phyloP scores from a whole-genome alignment of 2,329 filamentous ascomycete species.

The Cryphonectria japonica region DNA sequence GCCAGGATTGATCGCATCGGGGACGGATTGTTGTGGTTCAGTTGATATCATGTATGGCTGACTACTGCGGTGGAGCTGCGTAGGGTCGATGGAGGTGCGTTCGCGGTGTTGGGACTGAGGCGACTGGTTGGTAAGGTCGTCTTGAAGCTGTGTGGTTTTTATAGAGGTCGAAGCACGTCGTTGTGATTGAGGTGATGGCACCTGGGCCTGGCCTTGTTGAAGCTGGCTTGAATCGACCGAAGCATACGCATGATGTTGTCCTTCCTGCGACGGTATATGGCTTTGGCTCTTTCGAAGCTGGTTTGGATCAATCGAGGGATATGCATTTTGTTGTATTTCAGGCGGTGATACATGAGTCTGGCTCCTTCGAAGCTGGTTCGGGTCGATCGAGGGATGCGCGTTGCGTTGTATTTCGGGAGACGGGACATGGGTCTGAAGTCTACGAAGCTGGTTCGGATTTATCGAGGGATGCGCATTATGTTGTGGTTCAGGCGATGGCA shows the following conservation, averaged over 20 bases:
- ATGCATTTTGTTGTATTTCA: neutral
- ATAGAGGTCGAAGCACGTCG: neutral
- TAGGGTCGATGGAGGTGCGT: slow-evolving; percentile 4
- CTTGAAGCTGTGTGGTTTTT: slow-evolving; percentile 12
- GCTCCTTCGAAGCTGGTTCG: neutral
- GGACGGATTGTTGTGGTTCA: neutral
- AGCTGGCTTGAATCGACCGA: neutral
- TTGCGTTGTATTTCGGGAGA: neutral
- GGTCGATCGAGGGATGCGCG: neutral
- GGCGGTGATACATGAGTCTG: neutral
- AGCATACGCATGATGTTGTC: neutral
- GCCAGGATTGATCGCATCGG: slow-evolving; percentile 15
- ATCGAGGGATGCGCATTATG: neutral
- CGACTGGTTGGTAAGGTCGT: neutral
- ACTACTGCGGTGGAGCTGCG: slow-evolving; percentile 2
- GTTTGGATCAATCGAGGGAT: neutral
- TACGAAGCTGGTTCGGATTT: neutral
- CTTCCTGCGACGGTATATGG: neutral
- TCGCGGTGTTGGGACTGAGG: neutral
- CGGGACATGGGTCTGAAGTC: neutral
- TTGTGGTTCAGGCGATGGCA: neutral
- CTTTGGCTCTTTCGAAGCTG: neutral
- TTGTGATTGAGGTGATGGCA: neutral
- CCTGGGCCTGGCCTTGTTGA: neutral
- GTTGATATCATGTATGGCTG: neutral